Evolutionary conservation across 2,329 filamentous ascomycete genomes (phyloP).

Genomic region (Raffaelea albimanens): DNA sequence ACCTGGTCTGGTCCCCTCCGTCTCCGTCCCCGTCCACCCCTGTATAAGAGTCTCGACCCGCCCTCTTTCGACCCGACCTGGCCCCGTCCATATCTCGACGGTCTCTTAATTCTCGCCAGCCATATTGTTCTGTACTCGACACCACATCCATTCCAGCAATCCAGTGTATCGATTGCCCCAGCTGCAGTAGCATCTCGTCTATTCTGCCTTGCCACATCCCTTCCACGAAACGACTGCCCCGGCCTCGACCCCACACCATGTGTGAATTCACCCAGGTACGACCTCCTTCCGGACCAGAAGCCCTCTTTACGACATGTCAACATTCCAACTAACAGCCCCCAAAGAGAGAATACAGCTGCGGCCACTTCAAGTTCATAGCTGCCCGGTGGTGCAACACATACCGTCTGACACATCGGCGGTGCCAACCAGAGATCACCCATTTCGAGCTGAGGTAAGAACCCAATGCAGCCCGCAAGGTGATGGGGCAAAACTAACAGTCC

Average conservation of each 20-base stretch:
- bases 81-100: too few relatives aligned
- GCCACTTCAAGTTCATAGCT: constrained; percentile 26
- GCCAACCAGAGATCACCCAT: constrained; percentile 23
- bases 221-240: too few relatives aligned
- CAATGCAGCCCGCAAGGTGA: neutral
- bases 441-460: constrained; percentile 20
- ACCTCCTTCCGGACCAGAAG: neutral
- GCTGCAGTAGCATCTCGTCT: too few relatives aligned
- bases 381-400: constrained; percentile 24
- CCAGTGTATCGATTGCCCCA: too few relatives aligned
- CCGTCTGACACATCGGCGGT: constrained; percentile 22
- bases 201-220: too few relatives aligned
- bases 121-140: neutral
- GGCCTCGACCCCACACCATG: constrained; percentile 20
- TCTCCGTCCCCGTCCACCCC: too few relatives aligned
- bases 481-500: neutral
- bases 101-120: constrained; percentile 54
- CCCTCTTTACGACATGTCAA: neutral
- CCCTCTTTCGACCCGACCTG: too few relatives aligned
- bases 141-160: too few relatives aligned
- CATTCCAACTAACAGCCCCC: neutral
- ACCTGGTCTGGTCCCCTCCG: too few relatives aligned
- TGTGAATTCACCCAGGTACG: constrained; percentile 42
- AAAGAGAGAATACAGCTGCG: constrained; percentile 22
- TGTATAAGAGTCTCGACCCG: too few relatives aligned